Conservation (phyloP, 2,329 filamentous ascomycete genomes). For the Ceratocystis cacaofunesta region DNA sequence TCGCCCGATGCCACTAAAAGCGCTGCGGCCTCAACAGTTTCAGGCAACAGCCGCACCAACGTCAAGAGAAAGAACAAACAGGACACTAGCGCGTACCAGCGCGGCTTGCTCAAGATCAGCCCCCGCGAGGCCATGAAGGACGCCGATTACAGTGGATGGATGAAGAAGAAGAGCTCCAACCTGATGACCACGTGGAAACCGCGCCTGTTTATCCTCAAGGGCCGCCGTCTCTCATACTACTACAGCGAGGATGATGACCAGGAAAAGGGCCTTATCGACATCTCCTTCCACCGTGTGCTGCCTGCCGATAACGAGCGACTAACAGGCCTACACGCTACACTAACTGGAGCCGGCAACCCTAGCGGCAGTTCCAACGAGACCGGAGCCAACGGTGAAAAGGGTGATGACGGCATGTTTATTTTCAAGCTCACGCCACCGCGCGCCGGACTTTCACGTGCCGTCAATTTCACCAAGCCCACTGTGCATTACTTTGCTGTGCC, state of each 20-base stretch:
- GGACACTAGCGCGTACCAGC: slow-evolving; percentile 83
- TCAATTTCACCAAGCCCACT: slow-evolving; percentile 94
- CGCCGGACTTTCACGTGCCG: slow-evolving; percentile 70
- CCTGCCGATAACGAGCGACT: slow-evolving; percentile 84
- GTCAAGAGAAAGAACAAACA: slow-evolving; percentile 67
- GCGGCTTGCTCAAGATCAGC: slow-evolving; percentile 65
- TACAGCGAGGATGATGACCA: slow-evolving; percentile 85
- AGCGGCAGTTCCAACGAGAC: slow-evolving; percentile 31
- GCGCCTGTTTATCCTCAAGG: slow-evolving; percentile 85
- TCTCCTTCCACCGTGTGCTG: slow-evolving; percentile 92
- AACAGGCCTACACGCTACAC: slow-evolving; percentile 76
- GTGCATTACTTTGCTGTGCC: slow-evolving; percentile 97
- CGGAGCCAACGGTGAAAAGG: slow-evolving; percentile 27
- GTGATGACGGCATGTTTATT: slow-evolving; percentile 72
- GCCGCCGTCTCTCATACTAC: slow-evolving; percentile 84
- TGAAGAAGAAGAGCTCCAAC: slow-evolving; percentile 97
- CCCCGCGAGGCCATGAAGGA: slow-evolving; percentile 71
- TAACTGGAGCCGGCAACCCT: slow-evolving; percentile 67
- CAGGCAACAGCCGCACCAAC: slow-evolving; percentile 30
- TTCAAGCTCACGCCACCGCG: slow-evolving; percentile 95
- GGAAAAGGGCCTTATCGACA: slow-evolving; percentile 93
- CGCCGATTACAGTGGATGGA: slow-evolving; percentile 94
- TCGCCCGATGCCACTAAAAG: slow-evolving; percentile 51
- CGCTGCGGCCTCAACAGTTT: slow-evolving; percentile 28
- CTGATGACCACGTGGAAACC: slow-evolving; percentile 97